Conservation (phyloP, 2,329 filamentous ascomycete species). For the Lachnellula subtilissima region DNA sequence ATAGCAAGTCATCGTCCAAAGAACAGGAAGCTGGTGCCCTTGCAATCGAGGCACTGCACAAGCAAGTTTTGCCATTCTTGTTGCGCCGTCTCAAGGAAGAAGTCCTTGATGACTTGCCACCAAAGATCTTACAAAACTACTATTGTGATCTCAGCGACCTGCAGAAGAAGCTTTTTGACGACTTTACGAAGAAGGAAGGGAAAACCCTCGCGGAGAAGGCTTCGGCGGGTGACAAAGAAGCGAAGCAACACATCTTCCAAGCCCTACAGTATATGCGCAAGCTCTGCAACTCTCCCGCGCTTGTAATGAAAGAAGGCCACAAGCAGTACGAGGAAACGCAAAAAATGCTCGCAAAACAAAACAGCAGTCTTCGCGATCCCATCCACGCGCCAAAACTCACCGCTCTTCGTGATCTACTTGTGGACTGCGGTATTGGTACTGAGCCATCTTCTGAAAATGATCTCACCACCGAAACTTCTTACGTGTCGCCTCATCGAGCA, state of each 20-base stretch:
- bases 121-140: conserved; percentile 98
- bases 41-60: conserved; percentile 96
- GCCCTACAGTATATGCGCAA: conserved; percentile 99
- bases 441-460: conserved; percentile 49
- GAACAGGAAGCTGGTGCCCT: conserved; percentile 96
- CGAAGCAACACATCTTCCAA: conserved; percentile 98
- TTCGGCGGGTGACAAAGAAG: conserved; percentile 78
- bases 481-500: conserved; percentile 92
- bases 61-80: conserved; percentile 94
- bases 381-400: conserved; percentile 88
- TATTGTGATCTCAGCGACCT: conserved; percentile 97
- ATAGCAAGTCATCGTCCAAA: conserved; percentile 95
- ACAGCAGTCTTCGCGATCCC: conserved; percentile 78
- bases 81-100: conserved; percentile 96
- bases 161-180: conserved; percentile 91
- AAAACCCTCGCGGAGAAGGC: conserved; percentile 83
- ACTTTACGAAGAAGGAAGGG: conserved; percentile 90
- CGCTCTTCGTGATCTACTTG: conserved; percentile 83
- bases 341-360: conserved; percentile 69
- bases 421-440: conserved; percentile 95
- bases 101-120: conserved; percentile 89
- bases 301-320: conserved; percentile 93
- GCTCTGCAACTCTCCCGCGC: conserved; percentile 92
- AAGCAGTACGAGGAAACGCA: conserved; percentile 87
- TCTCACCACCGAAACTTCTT: conserved; percentile 59